Conservation (phyloP, 805 yeast genomes). For the Scheffersomyces ergatensis region DNA sequence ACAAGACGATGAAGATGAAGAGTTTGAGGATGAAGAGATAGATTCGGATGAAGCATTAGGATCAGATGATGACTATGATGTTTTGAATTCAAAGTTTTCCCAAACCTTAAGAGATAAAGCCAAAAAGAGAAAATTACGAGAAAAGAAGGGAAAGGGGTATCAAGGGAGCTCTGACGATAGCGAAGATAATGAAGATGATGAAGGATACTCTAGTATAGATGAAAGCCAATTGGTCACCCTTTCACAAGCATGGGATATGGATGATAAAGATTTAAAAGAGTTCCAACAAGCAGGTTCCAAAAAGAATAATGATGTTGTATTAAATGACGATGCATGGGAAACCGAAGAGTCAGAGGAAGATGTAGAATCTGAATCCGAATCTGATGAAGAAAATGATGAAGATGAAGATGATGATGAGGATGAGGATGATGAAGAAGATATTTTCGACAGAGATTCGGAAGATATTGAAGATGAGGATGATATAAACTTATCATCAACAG, state of each 20-base stretch:
- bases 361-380: slow-evolving; percentile 13
- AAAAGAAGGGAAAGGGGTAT: slow-evolving; percentile 15
- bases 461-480: slow-evolving; percentile 45
- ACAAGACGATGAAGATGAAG: slow-evolving; percentile 19
- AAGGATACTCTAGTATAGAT: slow-evolving; percentile 71
- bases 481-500: slow-evolving; percentile 49
- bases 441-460: slow-evolving; percentile 28
- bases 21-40: slow-evolving; percentile 61
- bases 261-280: slow-evolving; percentile 48
- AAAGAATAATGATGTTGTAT: slow-evolving; percentile 21
- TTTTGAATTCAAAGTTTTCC: slow-evolving; percentile 62
- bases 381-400: slow-evolving; percentile 16
- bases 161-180: slow-evolving; percentile 31
- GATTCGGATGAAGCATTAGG: slow-evolving; percentile 90
- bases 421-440: slow-evolving; percentile 23
- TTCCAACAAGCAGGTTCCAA: slow-evolving; percentile 11
- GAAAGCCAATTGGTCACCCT: slow-evolving; percentile 72
- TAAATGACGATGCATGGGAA: slow-evolving; percentile 30
- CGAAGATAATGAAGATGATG: slow-evolving; percentile 66
- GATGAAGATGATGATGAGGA: slow-evolving; percentile 23
- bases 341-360: slow-evolving; percentile 14
- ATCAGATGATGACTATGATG: slow-evolving; percentile 69
- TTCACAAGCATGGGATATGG: slow-evolving; percentile 88
- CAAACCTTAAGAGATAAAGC: slow-evolving; percentile 62
- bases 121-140: slow-evolving; percentile 32